A percentile compares a stretch with the other conserved stretches of the same genome.
These are phyloP conservation scores for Canariomyces notabilis DNA, from an alignment of 2,329 filamentous ascomycete species.

Conservation along the genomic window DNA sequence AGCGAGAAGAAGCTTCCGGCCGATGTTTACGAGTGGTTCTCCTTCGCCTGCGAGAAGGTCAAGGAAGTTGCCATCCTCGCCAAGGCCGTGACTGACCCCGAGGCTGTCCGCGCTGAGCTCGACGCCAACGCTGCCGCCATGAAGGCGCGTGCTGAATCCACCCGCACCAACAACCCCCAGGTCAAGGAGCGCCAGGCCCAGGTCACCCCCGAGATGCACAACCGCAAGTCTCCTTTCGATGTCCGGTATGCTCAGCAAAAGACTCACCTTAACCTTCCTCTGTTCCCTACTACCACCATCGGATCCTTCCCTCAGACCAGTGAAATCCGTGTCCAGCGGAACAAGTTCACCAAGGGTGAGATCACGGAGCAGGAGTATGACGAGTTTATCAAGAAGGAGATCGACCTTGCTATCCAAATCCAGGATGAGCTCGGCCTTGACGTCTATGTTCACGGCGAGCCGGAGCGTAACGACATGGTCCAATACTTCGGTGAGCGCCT, in stretches of 20 bases:
- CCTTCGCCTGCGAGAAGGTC: conserved; percentile 93
- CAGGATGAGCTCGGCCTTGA: conserved; percentile 98
- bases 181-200: conserved; percentile 95
- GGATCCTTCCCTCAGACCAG: conserved; percentile 99
- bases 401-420: conserved; percentile 88
- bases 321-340: conserved; percentile 93
- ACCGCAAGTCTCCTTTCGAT: conserved; percentile 87
- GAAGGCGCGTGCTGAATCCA: conserved; percentile 83
- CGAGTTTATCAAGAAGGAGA: conserved; percentile 99
- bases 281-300: conserved; percentile 99
- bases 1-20: conserved; percentile 97
- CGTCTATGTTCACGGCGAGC: conserved; percentile 97
- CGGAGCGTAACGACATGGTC: conserved; percentile 99
- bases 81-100: conserved; percentile 92
- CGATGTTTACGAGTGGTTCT: conserved; percentile 97
- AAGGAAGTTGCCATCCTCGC: conserved; percentile 86
- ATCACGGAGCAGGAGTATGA: conserved; percentile 91
- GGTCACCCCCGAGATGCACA: conserved; percentile 79
- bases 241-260: conserved; percentile 82
- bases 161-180: conserved; percentile 91
- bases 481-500: conserved; percentile 99
- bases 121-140: conserved; percentile 96
- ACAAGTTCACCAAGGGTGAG: conserved; percentile 98
- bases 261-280: conserved; percentile 85
- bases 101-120: conserved; percentile 78